Evolutionary conservation across 306 rosid genomes (phyloP), one percentile per base, ranked within the genome.

Genomic region (Vicia faba): DNA sequence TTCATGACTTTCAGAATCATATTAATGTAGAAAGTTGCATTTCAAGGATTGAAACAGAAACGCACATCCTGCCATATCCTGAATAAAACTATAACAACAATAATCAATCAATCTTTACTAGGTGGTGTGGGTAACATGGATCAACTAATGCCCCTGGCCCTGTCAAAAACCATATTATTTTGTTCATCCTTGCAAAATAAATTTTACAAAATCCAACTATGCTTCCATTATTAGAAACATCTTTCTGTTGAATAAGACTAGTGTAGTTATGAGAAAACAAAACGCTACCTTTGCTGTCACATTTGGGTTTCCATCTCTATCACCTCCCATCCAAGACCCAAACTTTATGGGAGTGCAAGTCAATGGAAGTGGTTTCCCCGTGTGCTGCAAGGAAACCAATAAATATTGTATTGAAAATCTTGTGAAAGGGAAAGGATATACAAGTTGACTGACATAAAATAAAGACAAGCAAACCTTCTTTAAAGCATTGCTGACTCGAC

Each of bases 281-380:
- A 64, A 38, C n/a, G 57, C 64, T 46, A 89, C 97, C 91, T 89
- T 87, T 20, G 97, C 85, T 26, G 97, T 92, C 36, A 92, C 97
- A 73, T 89, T 92, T 51, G 97, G 97, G 73, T 92, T 92, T 79
- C 97, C 97, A 84, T 92, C 97, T 77, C 97, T 84, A 53, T 89
- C 97, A 74, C 97, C 97, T 66, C 97, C 97, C 95, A 92, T 92
- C 97, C 97, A 89, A 64, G 97, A 92, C 58, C 96, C 97, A 79
- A 92, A 92, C 76, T 71, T 87, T 62, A 92, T 87, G 16, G 97
- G 97, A 41, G 97, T 89, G 82, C 96, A 89, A 29, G 87, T 89
- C 80, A 92, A 76, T 56, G 97, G 97, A 79, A 92, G 96, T 14
- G 97, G 81, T 84, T 66, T 89, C 69, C 97, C 96, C 0, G 97